Evolutionary conservation across 352 stramenopile genomes (phyloP).

Genomic region (Globisporangium sylvaticum): DNA sequence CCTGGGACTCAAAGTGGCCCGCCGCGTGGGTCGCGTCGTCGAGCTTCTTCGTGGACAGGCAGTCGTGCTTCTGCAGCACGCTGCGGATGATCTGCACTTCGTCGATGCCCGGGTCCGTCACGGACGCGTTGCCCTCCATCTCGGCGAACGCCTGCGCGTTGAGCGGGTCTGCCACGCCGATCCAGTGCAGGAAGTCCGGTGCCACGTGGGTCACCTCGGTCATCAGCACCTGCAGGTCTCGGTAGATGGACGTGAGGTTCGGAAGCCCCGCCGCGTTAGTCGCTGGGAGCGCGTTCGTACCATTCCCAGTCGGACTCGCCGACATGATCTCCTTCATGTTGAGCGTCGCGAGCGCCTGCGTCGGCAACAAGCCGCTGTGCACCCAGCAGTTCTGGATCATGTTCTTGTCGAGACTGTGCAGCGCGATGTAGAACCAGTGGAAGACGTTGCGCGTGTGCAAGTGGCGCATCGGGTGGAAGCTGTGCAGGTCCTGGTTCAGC

Average conservation of each 20-base stretch:
- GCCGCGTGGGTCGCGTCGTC: constrained; percentile 46
- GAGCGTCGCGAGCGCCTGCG: constrained; percentile 55
- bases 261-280: constrained; percentile 26
- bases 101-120: constrained; percentile 75
- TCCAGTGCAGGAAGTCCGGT: constrained; percentile 73
- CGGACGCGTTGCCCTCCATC: constrained; percentile 69
- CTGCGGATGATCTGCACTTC: constrained; percentile 81
- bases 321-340: constrained; percentile 59
- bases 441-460: constrained; percentile 82
- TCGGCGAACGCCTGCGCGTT: constrained; percentile 67
- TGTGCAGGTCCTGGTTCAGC: constrained; percentile 40
- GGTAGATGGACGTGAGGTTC: constrained; percentile 37
- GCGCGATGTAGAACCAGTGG: constrained; percentile 74
- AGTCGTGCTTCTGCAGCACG: constrained; percentile 80
- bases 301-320: neutral
- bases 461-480: constrained; percentile 43
- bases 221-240: constrained; percentile 59
- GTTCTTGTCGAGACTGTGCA: constrained; percentile 65
- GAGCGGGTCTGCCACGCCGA: constrained; percentile 49
- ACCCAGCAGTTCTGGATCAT: constrained; percentile 76
- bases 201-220: constrained; percentile 49
- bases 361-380: constrained; percentile 64
- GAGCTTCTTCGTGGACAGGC: constrained; percentile 57
- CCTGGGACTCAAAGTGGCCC: constrained; percentile 45
- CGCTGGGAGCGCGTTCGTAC: neutral